Conservation (phyloP, 2,329 filamentous ascomycete species). For the Fulvia fulva region DNA sequence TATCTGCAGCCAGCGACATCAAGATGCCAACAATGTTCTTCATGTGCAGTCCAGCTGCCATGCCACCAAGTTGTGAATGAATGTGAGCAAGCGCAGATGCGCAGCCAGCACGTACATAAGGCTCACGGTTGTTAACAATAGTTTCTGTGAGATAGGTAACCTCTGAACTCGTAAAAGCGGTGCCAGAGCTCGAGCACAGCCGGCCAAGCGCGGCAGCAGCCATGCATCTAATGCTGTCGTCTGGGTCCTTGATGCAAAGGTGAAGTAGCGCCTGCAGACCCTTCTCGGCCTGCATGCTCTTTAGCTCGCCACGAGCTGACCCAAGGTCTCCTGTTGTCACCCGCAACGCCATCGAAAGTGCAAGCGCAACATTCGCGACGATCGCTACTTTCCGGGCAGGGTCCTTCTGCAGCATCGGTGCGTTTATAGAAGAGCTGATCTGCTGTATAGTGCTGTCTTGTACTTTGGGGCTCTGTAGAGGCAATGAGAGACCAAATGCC, state of each 20-base stretch:
- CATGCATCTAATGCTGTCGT: slow-evolving; percentile 79
- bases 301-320: slow-evolving; percentile 68
- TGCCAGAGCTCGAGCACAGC: slow-evolving; percentile 80
- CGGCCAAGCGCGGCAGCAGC: slow-evolving; percentile 82
- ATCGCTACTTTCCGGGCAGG: slow-evolving; percentile 86
- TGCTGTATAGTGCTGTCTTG: slow-evolving; percentile 96
- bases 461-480: slow-evolving; percentile 82
- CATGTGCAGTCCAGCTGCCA: slow-evolving; percentile 93
- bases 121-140: slow-evolving; percentile 89
- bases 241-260: slow-evolving; percentile 73
- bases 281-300: slow-evolving; percentile 72
- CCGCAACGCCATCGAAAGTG: slow-evolving; percentile 73
- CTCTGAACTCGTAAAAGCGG: slow-evolving; percentile 80
- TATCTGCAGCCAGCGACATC: slow-evolving; percentile 96
- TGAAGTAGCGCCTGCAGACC: slow-evolving; percentile 64
- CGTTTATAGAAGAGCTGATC: slow-evolving; percentile 80
- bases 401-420: slow-evolving; percentile 75
- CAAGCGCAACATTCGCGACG: slow-evolving; percentile 81
- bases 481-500: slow-evolving; percentile 85
- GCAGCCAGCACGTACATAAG: slow-evolving; percentile 87
- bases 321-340: slow-evolving; percentile 78
- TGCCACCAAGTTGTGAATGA: slow-evolving; percentile 90
- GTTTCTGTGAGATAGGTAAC: slow-evolving; percentile 91
- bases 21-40: slow-evolving; percentile 96
- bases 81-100: slow-evolving; percentile 91